These are phyloP conservation scores for Chaetomium sp. DNA, from an alignment of 2,329 filamentous ascomycete species.

Conservation along the genomic window DNA sequence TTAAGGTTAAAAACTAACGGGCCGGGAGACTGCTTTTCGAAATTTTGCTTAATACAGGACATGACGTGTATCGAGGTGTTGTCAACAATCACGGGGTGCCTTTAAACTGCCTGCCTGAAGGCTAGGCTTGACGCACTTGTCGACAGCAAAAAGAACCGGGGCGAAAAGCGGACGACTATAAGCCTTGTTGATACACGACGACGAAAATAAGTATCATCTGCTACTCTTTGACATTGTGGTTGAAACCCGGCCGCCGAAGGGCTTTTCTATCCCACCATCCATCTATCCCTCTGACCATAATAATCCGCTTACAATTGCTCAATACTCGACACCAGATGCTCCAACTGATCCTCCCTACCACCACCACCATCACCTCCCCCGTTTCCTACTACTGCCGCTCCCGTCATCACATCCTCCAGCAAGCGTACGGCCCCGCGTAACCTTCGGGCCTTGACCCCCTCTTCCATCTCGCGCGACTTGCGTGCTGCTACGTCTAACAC, in stretches of 20 bases:
- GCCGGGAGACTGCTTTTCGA: background rate
- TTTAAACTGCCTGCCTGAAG: too few species aligned
- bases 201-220: too few species aligned
- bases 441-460: conserved; percentile 58
- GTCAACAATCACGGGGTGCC: too few species aligned
- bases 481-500: conserved; percentile 73
- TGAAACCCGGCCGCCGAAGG: background rate
- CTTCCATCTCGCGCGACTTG: conserved; percentile 77
- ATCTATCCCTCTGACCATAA: background rate
- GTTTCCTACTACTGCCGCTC: conserved; percentile 28
- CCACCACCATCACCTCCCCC: conserved; percentile 26
- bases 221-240: too few species aligned
- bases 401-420: conserved; percentile 38
- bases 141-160: too few species aligned
- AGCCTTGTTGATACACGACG: too few species aligned
- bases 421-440: conserved; percentile 44
- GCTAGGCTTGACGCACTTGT: too few species aligned
- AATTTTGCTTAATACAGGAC: too few species aligned
- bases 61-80: too few species aligned
- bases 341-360: conserved; percentile 39
- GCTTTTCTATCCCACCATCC: background rate
- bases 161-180: too few species aligned
- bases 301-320: conserved; percentile 42
- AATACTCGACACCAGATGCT: conserved; percentile 48
- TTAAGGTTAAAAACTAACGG: background rate